These are phyloP conservation scores for Coprinellus aureogranulatus DNA, from an alignment of 768 basidiomycete genomes.

Conservation along the genomic window DNA sequence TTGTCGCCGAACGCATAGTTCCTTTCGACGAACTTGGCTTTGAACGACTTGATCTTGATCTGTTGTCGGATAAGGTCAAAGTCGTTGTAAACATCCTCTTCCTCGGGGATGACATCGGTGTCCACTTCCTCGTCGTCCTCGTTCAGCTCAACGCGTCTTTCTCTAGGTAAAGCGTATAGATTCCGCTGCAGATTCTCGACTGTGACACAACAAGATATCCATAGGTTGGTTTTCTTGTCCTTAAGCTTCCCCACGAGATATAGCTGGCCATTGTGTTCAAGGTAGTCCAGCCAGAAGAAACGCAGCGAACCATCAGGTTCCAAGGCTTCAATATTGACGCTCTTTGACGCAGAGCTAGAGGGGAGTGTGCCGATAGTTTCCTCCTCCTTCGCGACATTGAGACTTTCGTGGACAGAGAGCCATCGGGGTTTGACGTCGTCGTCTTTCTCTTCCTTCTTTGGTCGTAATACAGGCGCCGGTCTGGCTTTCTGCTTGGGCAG, in stretches of 20 bases:
- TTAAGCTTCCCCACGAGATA: slow-evolving; percentile 91
- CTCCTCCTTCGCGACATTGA: slow-evolving; percentile 52
- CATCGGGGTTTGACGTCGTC: slow-evolving; percentile 54
- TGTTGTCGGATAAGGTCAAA: slow-evolving; percentile 78
- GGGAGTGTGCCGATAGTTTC: slow-evolving; percentile 57
- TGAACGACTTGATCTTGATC: slow-evolving; percentile 71
- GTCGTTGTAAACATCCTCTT: slow-evolving; percentile 75
- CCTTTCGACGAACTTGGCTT: slow-evolving; percentile 79
- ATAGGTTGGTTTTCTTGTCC: slow-evolving; percentile 65
- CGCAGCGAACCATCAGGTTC: slow-evolving; percentile 82
- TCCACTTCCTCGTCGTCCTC: slow-evolving; percentile 61
- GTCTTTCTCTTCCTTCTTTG: slow-evolving; percentile 46
- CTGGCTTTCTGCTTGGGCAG: slow-evolving; percentile 13
- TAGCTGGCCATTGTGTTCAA: slow-evolving; percentile 80
- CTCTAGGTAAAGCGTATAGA: slow-evolving; percentile 82
- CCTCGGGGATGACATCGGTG: slow-evolving; percentile 71
- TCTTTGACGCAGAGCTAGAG: slow-evolving; percentile 32
- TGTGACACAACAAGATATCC: slow-evolving; percentile 84
- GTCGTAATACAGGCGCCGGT: slow-evolving; percentile 1
- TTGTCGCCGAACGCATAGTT: slow-evolving; percentile 90
- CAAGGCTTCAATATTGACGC: slow-evolving; percentile 53
- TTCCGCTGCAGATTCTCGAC: slow-evolving; percentile 87
- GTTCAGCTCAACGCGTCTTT: slow-evolving; percentile 54
- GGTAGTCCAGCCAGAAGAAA: slow-evolving; percentile 97
- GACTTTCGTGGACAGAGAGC: slow-evolving; percentile 74